Percentiles rank a stretch among this genome's conserved stretches.
phyloP scores from a whole-genome alignment of 2,329 filamentous ascomycete species.

The Aspergillus clavatus region DNA sequence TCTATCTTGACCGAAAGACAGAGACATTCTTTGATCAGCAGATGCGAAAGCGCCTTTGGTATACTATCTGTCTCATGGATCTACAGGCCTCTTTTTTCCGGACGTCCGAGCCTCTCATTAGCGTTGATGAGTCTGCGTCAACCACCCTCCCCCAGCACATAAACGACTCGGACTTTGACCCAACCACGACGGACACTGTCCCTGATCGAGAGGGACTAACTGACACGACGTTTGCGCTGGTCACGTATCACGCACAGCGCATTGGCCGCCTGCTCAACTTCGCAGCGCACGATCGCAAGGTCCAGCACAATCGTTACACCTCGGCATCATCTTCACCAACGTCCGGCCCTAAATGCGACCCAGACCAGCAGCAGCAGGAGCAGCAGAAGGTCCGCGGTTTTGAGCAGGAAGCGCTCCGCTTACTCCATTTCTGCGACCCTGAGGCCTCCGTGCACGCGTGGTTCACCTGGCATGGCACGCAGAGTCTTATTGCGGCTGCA shows the following conservation, averaged over 20 bases:
- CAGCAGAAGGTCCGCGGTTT: too few relatives aligned
- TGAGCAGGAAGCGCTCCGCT: slow-evolving; percentile 12
- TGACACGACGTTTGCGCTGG: slow-evolving; percentile 27
- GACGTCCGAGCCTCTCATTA: slow-evolving; percentile 10
- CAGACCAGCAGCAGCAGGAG: not conserved
- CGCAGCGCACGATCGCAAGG: too few relatives aligned
- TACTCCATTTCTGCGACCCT: slow-evolving; percentile 28
- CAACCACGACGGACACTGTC: slow-evolving; percentile 7
- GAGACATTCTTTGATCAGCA: slow-evolving; percentile 17
- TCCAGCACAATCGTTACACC: too few relatives aligned
- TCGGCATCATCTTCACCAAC: not conserved
- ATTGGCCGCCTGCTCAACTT: slow-evolving; percentile 18
- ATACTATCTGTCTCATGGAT: slow-evolving; percentile 7
- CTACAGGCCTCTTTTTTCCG: slow-evolving; percentile 4
- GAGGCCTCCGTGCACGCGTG: slow-evolving; percentile 25
- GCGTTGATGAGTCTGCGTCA: slow-evolving; percentile 6
- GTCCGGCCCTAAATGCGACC: too few relatives aligned
- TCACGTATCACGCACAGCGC: slow-evolving; percentile 22
- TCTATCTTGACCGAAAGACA: slow-evolving; percentile 15
- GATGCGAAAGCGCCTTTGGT: slow-evolving; percentile 4
- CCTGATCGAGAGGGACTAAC: slow-evolving; percentile 19
- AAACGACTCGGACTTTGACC: slow-evolving; percentile 25
- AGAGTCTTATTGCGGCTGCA: slow-evolving; percentile 17
- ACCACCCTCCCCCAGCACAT: slow-evolving; percentile 13
- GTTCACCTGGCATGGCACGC: slow-evolving; percentile 26